phyloP scores from a whole-genome alignment of 441 rosid genomes.

The Corymbia citriodora region DNA sequence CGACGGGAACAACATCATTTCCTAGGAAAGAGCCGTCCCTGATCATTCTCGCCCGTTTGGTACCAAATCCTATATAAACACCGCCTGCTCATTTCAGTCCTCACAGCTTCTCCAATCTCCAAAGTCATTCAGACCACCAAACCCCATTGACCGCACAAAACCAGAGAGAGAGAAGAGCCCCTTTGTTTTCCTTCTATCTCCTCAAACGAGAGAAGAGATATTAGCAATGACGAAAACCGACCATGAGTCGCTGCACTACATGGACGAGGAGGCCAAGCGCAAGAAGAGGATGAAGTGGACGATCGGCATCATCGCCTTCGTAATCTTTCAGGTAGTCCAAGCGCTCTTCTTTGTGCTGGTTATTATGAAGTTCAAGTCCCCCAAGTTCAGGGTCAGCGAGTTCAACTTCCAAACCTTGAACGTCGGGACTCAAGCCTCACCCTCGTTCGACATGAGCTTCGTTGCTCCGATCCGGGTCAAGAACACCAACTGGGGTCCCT shows the following conservation, averaged over 20 bases:
- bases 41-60: background rate
- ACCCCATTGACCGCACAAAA: background rate
- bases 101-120: background rate
- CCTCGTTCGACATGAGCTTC: background rate
- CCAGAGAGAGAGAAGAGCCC: background rate
- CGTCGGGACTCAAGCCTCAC: background rate
- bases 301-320: background rate
- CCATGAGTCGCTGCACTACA: background rate
- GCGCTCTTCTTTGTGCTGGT: background rate
- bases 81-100: background rate
- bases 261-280: background rate
- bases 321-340: background rate
- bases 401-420: background rate
- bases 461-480: background rate
- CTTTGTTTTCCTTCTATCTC: background rate
- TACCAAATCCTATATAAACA: background rate
- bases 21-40: background rate
- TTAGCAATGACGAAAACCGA: background rate
- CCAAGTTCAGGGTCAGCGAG: conserved; percentile 3
- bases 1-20: background rate
- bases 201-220: background rate
- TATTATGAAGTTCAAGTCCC: conserved; percentile 6
- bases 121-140: background rate
- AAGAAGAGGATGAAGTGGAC: conserved; percentile 10
- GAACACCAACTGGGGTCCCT: conserved; percentile 11